Conservation (phyloP, 257 asterid genomes). For the Sherardia arvensis region DNA sequence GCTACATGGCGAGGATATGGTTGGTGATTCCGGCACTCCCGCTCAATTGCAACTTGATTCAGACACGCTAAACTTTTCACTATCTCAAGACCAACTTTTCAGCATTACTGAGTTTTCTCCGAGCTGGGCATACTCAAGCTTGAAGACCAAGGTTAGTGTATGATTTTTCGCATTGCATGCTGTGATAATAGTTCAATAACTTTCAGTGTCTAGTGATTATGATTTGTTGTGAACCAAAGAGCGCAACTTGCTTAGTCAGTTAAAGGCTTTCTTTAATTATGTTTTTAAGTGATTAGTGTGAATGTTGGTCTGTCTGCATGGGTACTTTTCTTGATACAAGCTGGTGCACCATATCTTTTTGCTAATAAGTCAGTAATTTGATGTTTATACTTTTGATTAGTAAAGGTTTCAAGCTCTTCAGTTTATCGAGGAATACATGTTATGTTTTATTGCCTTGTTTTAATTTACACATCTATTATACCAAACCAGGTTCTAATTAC, state of each 20-base stretch:
- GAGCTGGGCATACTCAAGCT: slow-evolving; percentile 55
- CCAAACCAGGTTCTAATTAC: slow-evolving; percentile 49
- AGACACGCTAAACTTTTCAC: slow-evolving; percentile 57
- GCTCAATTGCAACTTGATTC: slow-evolving; percentile 56
- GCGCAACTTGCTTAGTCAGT: background rate
- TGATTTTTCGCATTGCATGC: background rate
- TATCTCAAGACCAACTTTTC: slow-evolving; percentile 75
- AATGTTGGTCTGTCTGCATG: background rate
- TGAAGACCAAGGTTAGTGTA: slow-evolving; percentile 51
- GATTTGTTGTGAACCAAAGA: background rate
- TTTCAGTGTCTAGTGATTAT: background rate
- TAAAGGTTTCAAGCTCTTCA: background rate
- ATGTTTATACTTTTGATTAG: background rate
- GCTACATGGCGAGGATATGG: slow-evolving; percentile 56
- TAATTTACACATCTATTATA: slow-evolving; percentile 4
- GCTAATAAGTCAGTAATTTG: background rate
- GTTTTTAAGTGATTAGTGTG: background rate
- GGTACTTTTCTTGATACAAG: background rate
- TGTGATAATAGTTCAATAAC: background rate
- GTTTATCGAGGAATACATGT: background rate
- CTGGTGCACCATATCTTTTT: background rate
- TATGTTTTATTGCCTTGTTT: slow-evolving; percentile 3
- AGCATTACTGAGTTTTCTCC: slow-evolving; percentile 75
- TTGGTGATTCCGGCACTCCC: slow-evolving; percentile 43
- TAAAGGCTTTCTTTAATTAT: background rate